These are phyloP conservation scores for Liquidambar formosana DNA, from an alignment of 164 flowering plant genomes.

Conservation along the genomic window DNA sequence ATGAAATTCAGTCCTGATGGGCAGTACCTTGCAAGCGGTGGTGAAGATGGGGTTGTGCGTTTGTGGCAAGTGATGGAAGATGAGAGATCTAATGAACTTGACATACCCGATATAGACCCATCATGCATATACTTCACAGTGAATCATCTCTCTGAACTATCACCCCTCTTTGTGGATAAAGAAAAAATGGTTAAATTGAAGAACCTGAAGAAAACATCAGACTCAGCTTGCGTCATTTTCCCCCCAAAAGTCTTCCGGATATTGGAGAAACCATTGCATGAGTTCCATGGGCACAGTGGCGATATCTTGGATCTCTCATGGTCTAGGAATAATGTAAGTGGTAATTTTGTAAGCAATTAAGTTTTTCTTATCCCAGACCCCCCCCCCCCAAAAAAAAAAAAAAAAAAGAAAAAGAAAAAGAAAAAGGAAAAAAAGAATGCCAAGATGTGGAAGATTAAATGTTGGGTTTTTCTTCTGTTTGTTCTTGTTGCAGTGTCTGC, in stretches of 20 bases:
- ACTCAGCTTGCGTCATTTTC: conserved; percentile 75
- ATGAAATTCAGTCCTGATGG: conserved; percentile 98
- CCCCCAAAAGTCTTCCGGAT: conserved; percentile 80
- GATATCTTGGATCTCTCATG: conserved; percentile 89
- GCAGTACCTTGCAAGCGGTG: conserved; percentile 80
- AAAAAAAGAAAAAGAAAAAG: too few relatives aligned
- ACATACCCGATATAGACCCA: conserved; percentile 64
- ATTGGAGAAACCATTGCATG: conserved; percentile 81
- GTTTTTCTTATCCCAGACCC: background rate
- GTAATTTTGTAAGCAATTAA: background rate
- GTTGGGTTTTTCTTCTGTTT: conserved; percentile 6
- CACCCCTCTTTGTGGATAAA: conserved; percentile 54
- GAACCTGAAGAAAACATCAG: conserved; percentile 52
- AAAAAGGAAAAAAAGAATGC: too few relatives aligned
- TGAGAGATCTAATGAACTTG: conserved; percentile 51
- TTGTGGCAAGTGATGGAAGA: conserved; percentile 82
- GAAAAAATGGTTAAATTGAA: conserved; percentile 46
- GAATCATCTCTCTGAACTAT: conserved; percentile 66
- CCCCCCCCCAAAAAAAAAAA: too few relatives aligned
- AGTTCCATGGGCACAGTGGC: conserved; percentile 73
- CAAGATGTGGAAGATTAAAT: background rate
- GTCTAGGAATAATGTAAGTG: conserved; percentile 82
- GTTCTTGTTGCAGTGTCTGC: conserved; percentile 58
- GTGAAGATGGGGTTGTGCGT: conserved; percentile 82
- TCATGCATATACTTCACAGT: conserved; percentile 72